A percentile compares a stretch with the other conserved stretches of the same genome.
These are phyloP conservation scores for Mercurialis annua DNA, from an alignment of 345 rosid species.

Conservation along the genomic window DNA sequence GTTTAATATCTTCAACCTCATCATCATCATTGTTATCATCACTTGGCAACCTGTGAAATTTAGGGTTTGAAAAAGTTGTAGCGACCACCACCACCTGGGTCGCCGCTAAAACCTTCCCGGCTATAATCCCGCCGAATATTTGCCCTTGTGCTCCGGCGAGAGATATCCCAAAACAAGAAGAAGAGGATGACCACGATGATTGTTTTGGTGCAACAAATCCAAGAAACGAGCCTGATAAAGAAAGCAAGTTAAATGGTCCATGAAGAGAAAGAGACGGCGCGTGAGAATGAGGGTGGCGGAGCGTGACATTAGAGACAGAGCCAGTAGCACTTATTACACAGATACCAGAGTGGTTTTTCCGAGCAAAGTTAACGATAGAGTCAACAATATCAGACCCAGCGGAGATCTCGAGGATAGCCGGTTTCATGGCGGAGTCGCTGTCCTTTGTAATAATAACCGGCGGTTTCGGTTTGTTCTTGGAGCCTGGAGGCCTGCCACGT, in stretches of 20 bases:
- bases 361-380: conserved; percentile 31
- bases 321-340: conserved; percentile 43
- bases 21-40: conserved; percentile 9
- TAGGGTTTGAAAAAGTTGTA: conserved; percentile 32
- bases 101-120: conserved; percentile 42
- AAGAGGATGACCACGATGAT: background rate
- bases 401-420: conserved; percentile 47
- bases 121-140: conserved; percentile 50
- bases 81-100: conserved; percentile 40
- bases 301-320: conserved; percentile 40
- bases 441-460: conserved; percentile 40
- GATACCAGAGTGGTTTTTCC: conserved; percentile 29
- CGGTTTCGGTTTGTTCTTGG: conserved; percentile 57
- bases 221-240: conserved; percentile 42
- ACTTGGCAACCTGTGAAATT: conserved; percentile 29
- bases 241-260: conserved; percentile 45
- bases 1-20: conserved; percentile 22
- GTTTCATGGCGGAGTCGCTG: conserved; percentile 37
- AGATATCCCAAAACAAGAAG: conserved; percentile 39
- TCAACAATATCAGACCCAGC: conserved; percentile 48
- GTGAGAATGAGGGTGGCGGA: conserved; percentile 42
- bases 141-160: conserved; percentile 48
- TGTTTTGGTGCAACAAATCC: conserved; percentile 1
- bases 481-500: conserved; percentile 53
- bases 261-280: conserved; percentile 30